These are phyloP conservation scores for Candida nonsorbophila DNA, from an alignment of 805 yeast species.

Conservation along the genomic window DNA sequence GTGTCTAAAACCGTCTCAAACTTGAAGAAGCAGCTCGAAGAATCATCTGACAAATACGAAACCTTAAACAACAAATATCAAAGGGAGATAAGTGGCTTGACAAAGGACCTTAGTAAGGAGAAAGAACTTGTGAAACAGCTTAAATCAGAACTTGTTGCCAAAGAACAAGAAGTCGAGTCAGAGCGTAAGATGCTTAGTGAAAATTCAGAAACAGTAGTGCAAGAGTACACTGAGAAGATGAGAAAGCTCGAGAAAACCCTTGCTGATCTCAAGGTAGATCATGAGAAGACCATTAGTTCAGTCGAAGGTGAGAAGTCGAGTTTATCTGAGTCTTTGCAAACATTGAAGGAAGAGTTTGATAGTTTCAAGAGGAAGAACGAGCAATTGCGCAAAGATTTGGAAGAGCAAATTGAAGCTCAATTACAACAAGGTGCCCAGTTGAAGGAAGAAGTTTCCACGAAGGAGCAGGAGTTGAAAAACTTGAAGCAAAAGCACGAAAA, in stretches of 20 bases:
- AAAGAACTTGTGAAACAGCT: slow-evolving; percentile 22
- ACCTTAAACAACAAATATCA: slow-evolving; percentile 9
- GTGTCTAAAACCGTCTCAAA: too few species aligned
- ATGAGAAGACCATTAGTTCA: slow-evolving; percentile 4
- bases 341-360: slow-evolving; percentile 5
- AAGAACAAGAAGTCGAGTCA: slow-evolving; percentile 41
- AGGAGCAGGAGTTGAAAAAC: not conserved
- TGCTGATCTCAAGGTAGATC: slow-evolving; percentile 8
- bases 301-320: not conserved
- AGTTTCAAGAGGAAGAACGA: slow-evolving; percentile 3
- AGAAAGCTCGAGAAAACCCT: slow-evolving; percentile 34
- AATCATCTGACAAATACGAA: slow-evolving; percentile 1
- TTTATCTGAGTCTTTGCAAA: not conserved
- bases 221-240: slow-evolving; percentile 45
- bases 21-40: too few species aligned
- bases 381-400: slow-evolving; percentile 1
- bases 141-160: slow-evolving; percentile 29
- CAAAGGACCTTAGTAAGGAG: slow-evolving; percentile 13
- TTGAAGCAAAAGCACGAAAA: not conserved
- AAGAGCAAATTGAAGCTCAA: not conserved
- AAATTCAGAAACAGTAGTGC: slow-evolving; percentile 44
- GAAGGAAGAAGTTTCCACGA: not conserved
- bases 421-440: not conserved
- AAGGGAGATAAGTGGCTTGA: slow-evolving; percentile 12
- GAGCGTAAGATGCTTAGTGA: slow-evolving; percentile 45